Conservation (phyloP, 306 rosid genomes). For the Acacia melanoxylon region DNA sequence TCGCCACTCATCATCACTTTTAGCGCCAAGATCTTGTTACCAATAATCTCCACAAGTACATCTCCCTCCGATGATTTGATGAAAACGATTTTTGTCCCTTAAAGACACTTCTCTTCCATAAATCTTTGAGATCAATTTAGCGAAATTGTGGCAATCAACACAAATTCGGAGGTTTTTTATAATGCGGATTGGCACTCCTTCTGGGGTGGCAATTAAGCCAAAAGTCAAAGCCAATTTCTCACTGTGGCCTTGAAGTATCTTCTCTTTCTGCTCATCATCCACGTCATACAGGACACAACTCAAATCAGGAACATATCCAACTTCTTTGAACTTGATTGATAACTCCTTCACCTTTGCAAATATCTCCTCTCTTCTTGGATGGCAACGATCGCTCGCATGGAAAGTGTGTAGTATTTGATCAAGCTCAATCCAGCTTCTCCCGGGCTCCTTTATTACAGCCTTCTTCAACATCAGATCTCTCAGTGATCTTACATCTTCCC, state of each 20-base stretch:
- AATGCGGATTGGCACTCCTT: slow-evolving; percentile 55
- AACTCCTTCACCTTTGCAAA: slow-evolving; percentile 63
- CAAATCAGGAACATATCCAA: slow-evolving; percentile 71
- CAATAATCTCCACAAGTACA: slow-evolving; percentile 69
- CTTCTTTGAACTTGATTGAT: slow-evolving; percentile 61
- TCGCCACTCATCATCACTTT: neutral
- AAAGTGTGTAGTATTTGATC: slow-evolving; percentile 78
- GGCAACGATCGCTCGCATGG: slow-evolving; percentile 76
- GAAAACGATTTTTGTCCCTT: slow-evolving; percentile 29
- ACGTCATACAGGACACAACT: slow-evolving; percentile 80
- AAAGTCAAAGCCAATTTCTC: slow-evolving; percentile 83
- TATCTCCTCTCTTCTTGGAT: slow-evolving; percentile 84
- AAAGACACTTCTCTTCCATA: slow-evolving; percentile 64
- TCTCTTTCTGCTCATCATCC: slow-evolving; percentile 93
- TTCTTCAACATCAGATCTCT: slow-evolving; percentile 75
- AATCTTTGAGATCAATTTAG: slow-evolving; percentile 62
- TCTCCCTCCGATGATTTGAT: slow-evolving; percentile 67
- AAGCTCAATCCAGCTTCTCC: slow-evolving; percentile 82
- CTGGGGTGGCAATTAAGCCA: slow-evolving; percentile 65
- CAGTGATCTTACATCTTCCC: slow-evolving; percentile 73
- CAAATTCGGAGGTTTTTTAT: slow-evolving; percentile 86
- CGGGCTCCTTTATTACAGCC: slow-evolving; percentile 74
- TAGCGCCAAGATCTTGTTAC: neutral
- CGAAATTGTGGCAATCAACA: slow-evolving; percentile 93
- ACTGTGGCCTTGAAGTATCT: slow-evolving; percentile 67